Base-by-base conservation (phyloP, 2,329 filamentous ascomycete genomes). In the Stenocarpella maydis region DNA sequence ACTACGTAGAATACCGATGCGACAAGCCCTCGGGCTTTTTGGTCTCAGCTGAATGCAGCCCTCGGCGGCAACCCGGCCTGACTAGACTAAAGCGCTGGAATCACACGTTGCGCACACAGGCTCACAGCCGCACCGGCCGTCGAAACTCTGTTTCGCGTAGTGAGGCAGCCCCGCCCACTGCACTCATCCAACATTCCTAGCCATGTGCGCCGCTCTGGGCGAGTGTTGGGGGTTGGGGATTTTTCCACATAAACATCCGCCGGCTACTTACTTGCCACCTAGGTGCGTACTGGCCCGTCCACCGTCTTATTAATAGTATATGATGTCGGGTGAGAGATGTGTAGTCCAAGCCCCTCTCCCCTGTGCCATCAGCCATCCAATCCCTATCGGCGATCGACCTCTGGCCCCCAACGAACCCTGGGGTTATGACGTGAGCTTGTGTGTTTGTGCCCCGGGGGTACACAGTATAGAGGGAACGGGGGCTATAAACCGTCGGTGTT, bases 81-180 rank as follows among this genome's bases (percentile, higher is more conserved):
- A 45, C 39, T 45, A 39, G 24, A 21, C n/a, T 39, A 39, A 39
- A 19, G 31, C 21, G 4, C n/a, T 10, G 12, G 55, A 37, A 63
- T 63, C 41, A 49, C 58, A 63, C 58, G 58, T 63, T 63, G 49
- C 58, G n/a, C n/a, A n/a, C 8, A 63, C n/a, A 12, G 28, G 26
- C 58, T 63, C 4, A 37, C 28, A 21, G 28, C 26, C 28, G 14
- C 6, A 26, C 43, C 58, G 37, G 28, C 43, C 58, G 34, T 49
- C 43, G 28, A 63, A 63, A 49, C 58, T 61, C 55, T 63, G 58
- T 63, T 63, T 47, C 28, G 43, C 58, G 19, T 37, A 45, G 41
- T 47, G 41, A 63, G 58, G 41, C 14, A 63, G 43, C 39, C 58
- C 19, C 26, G 26, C 41, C 6, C 17, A 8, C n/a, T 21, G 26